phyloP scores from a whole-genome alignment of 306 rosid genomes.

The Bauhinia variegata region DNA sequence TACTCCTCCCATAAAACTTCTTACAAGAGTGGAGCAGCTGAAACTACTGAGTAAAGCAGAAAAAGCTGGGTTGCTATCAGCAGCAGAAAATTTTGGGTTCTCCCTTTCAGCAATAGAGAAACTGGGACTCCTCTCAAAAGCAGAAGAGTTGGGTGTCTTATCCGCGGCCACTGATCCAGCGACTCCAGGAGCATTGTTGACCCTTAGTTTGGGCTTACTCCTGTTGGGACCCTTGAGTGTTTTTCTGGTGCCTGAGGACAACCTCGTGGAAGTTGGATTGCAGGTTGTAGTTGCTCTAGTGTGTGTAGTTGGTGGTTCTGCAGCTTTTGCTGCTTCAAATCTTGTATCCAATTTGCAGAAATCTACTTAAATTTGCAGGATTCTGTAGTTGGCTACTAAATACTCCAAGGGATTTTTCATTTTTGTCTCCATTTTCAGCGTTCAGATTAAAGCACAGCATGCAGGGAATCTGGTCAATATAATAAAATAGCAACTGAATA shows the following conservation, averaged over 20 bases:
- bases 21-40: constrained; percentile 89
- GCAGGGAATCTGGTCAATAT: background rate
- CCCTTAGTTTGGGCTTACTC: constrained; percentile 63
- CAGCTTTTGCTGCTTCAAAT: constrained; percentile 84
- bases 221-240: constrained; percentile 76
- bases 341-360: constrained; percentile 86
- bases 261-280: constrained; percentile 53
- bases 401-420: background rate
- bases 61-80: constrained; percentile 88
- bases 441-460: constrained; percentile 13
- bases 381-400: background rate
- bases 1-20: constrained; percentile 60
- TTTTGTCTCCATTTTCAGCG: background rate
- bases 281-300: constrained; percentile 63
- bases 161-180: constrained; percentile 91
- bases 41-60: constrained; percentile 85
- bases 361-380: constrained; percentile 37
- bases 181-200: constrained; percentile 72
- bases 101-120: constrained; percentile 82
- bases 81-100: constrained; percentile 82
- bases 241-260: constrained; percentile 83
- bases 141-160: constrained; percentile 82
- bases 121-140: constrained; percentile 83
- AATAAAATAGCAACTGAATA: too few species aligned
- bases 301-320: constrained; percentile 71